Evolutionary conservation across 2,329 filamentous ascomycete genomes (phyloP), one percentile per base, ranked within the genome.

Genomic region (Tolypocladium inflatum): DNA sequence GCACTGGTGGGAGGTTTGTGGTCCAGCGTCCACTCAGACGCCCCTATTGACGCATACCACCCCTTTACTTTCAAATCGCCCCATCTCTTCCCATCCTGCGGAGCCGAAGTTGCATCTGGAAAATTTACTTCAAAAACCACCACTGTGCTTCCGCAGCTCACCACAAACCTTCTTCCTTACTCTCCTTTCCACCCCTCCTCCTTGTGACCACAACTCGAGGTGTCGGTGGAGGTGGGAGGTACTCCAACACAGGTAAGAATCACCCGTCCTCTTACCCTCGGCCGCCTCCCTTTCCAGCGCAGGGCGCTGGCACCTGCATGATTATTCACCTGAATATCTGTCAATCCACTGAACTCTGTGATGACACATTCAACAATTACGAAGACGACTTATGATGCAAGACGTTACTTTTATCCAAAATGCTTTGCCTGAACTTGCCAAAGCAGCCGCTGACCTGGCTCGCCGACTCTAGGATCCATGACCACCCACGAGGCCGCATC

Each of bases 301-400:
- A 5, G 38, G 15, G 38, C 26, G 8, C 48, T 37, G 30, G 26
- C 48, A 51, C 19, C n/a, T 55, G 57, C 59, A 79, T 81, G 79
- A 81, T 81, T 81, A 80, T 67, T 61, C 64, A 68, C 65, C 69
- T 76, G 76, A 76, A 72, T 67, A 81, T 82, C 80, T 82, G 80
- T 82, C 80, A 82, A 82, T 82, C 80, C 80, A 73, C 80, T 80
- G 80, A 82, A 66, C 67, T 66, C 67, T 71, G 69, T 74, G 76
- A 76, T 66, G 74, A 78, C 70, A 74, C 66, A 68, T 67, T 71
- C 68, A 73, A 65, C 63, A 55, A 71, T 71, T 76, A 74, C 72
- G 71, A 74, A 74, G 73, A 74, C 73, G 73, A 75, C 73, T 75
- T 74, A 76, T 72, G 72, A 63, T 57, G 17, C 23, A 38, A 33